Conservation (phyloP, 306 rosid genomes). For the Mucuna pruriens region DNA sequence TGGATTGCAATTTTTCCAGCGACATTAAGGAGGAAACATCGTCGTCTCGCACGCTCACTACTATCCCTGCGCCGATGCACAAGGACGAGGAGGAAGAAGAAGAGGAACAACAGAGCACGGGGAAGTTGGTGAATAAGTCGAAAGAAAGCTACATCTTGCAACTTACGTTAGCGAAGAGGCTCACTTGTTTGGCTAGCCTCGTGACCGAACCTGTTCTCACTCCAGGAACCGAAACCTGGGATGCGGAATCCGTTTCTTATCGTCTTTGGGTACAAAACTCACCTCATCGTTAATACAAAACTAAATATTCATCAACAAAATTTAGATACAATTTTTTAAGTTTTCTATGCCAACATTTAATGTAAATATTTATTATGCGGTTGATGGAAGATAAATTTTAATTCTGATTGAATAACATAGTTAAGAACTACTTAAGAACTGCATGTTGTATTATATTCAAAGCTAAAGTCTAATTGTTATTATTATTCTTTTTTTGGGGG, state of each 20-base stretch:
- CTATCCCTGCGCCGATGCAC: conserved; percentile 37
- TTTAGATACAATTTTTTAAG: too few species aligned
- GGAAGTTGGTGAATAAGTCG: conserved; percentile 47
- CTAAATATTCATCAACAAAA: too few species aligned
- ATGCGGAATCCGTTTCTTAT: conserved; percentile 80
- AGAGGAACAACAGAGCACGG: conserved; percentile 8
- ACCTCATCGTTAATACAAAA: not conserved
- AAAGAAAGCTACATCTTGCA: conserved; percentile 73
- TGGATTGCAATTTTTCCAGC: conserved; percentile 65
- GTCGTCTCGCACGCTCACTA: conserved; percentile 40
- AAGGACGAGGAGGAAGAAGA: conserved; percentile 37
- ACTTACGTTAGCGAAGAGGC: conserved; percentile 64
- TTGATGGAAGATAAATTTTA: not conserved
- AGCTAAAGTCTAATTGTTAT: not conserved
- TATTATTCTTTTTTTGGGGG: not conserved
- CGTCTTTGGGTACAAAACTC: conserved; percentile 80
- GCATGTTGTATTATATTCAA: not conserved
- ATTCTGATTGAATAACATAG: not conserved
- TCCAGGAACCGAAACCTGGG: conserved; percentile 56
- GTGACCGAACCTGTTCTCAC: conserved; percentile 63
- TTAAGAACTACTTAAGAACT: not conserved
- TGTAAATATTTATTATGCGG: not conserved
- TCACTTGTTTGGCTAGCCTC: conserved; percentile 66
- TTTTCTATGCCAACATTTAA: too few species aligned
- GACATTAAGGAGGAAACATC: conserved; percentile 60